phyloP scores from a whole-genome alignment of 148 eudicot species.

The Chenopodium formosanum region DNA sequence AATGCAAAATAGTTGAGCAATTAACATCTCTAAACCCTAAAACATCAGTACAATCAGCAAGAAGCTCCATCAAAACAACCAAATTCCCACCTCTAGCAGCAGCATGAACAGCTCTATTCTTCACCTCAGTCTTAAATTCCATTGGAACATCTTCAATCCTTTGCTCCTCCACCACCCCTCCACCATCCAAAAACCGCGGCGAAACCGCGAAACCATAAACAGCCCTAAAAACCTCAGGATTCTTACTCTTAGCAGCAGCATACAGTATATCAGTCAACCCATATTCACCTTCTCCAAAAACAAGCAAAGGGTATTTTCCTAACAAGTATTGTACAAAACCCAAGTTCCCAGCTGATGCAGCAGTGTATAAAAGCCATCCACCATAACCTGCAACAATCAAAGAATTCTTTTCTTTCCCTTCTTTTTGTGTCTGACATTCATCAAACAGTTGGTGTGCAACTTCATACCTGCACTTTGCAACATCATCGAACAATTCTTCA shows the following conservation, averaged over 20 bases:
- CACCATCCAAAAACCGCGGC: slow-evolving; percentile 61
- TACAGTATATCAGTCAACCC: slow-evolving; percentile 87
- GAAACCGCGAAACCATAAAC: slow-evolving; percentile 61
- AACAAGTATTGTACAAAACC: slow-evolving; percentile 57
- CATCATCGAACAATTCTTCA: slow-evolving; percentile 64
- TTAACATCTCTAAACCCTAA: slow-evolving; percentile 65
- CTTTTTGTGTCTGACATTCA: slow-evolving; percentile 50
- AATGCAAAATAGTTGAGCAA: slow-evolving; percentile 74
- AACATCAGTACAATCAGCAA: slow-evolving; percentile 41
- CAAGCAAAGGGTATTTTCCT: slow-evolving; percentile 65
- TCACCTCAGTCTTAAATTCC: slow-evolving; percentile 74
- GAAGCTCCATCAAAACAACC: slow-evolving; percentile 58
- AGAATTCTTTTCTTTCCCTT: slow-evolving; percentile 37
- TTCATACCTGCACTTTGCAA: slow-evolving; percentile 62
- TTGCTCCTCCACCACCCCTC: slow-evolving; percentile 35
- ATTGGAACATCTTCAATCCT: slow-evolving; percentile 46
- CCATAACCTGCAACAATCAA: slow-evolving; percentile 76
- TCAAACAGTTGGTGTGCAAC: slow-evolving; percentile 59
- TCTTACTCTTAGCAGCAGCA: slow-evolving; percentile 89
- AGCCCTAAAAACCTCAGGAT: slow-evolving; percentile 61
- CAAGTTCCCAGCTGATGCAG: slow-evolving; percentile 90
- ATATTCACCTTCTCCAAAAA: slow-evolving; percentile 95
- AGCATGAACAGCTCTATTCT: slow-evolving; percentile 83
- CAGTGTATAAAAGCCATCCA: slow-evolving; percentile 93
- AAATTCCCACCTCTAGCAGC: slow-evolving; percentile 95